Evolutionary conservation across 495 filamentous ascomycete genomes (phyloP).

Genomic region (Penicillium nucicola): DNA sequence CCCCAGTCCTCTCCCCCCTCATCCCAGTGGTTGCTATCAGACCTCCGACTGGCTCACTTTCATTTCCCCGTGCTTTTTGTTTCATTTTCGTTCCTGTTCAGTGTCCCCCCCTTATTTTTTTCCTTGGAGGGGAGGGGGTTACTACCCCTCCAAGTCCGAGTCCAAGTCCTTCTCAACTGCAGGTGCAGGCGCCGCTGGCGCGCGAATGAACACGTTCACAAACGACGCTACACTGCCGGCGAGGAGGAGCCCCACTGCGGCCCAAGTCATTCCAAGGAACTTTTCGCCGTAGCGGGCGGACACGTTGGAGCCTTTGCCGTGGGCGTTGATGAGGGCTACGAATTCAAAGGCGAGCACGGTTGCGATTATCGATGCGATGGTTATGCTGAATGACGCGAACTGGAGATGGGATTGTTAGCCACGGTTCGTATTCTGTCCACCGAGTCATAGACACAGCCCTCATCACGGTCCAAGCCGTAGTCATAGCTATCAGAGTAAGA

Average conservation of each 20-base stretch:
- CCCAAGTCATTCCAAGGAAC: conserved; percentile 62
- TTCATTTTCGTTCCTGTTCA: too few relatives aligned
- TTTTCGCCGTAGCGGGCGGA: conserved; percentile 51
- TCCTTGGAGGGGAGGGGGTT: background rate
- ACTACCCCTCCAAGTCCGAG: conserved; percentile 20
- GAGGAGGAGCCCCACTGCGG: conserved; percentile 48
- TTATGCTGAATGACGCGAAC: conserved; percentile 46
- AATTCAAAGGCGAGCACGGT: conserved; percentile 58
- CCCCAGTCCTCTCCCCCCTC: too few relatives aligned
- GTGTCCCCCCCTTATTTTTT: background rate
- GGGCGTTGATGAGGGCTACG: conserved; percentile 53
- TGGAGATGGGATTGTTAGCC: conserved; percentile 13
- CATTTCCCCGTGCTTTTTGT: too few relatives aligned
- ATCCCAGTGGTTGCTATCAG: too few relatives aligned
- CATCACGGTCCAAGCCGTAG: too few relatives aligned
- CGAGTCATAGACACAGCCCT: too few relatives aligned
- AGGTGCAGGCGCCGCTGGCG: background rate
- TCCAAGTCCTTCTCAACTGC: conserved; percentile 17
- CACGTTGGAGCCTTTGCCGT: conserved; percentile 52
- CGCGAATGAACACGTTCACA: conserved; percentile 24
- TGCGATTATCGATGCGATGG: conserved; percentile 62
- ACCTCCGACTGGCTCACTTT: too few relatives aligned
- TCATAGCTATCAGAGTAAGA: too few relatives aligned
- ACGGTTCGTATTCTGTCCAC: background rate
- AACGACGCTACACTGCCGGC: conserved; percentile 30